These are phyloP conservation scores for Phytophthora constricta DNA, from an alignment of 352 stramenopile species.

Conservation along the genomic window DNA sequence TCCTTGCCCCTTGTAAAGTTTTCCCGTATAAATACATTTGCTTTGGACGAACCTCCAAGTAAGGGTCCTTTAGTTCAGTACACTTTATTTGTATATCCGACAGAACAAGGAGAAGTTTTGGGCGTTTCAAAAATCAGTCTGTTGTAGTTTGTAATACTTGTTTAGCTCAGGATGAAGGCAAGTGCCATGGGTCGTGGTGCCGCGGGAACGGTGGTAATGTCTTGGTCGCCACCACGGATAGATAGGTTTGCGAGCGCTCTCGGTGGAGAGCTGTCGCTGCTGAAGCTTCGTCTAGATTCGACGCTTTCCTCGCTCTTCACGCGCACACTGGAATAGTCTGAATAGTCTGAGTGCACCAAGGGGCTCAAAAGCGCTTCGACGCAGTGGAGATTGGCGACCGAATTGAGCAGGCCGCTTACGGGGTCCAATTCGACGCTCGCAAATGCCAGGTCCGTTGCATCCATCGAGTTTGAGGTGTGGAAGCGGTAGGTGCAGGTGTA, in stretches of 20 bases:
- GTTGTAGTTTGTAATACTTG: too few species aligned
- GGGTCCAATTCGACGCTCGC: constrained; percentile 37
- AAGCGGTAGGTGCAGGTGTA: constrained; percentile 40
- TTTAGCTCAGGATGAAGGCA: constrained; percentile 42
- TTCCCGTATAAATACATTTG: constrained; percentile 34
- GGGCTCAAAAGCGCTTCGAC: constrained; percentile 32
- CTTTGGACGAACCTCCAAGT: not conserved
- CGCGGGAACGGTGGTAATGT: constrained; percentile 7
- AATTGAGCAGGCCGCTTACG: constrained; percentile 22
- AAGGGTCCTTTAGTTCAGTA: not conserved
- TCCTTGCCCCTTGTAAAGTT: constrained; percentile 24
- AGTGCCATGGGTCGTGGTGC: constrained; percentile 33
- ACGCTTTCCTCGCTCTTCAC: constrained; percentile 9
- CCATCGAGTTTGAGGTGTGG: constrained; percentile 25
- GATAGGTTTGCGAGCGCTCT: not conserved
- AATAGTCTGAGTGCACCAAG: constrained; percentile 9
- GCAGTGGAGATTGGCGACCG: constrained; percentile 25
- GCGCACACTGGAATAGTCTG: too few species aligned
- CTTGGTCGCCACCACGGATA: constrained; percentile 9
- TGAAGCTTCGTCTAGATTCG: constrained; percentile 11
- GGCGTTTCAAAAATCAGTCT: constrained; percentile 34
- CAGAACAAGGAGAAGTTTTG: too few species aligned
- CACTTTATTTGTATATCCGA: not conserved
- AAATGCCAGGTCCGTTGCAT: constrained; percentile 23
- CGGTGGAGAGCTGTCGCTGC: constrained; percentile 15